Base-by-base conservation (phyloP, 768 basidiomycete species). In the Mrakia gelida region DNA sequence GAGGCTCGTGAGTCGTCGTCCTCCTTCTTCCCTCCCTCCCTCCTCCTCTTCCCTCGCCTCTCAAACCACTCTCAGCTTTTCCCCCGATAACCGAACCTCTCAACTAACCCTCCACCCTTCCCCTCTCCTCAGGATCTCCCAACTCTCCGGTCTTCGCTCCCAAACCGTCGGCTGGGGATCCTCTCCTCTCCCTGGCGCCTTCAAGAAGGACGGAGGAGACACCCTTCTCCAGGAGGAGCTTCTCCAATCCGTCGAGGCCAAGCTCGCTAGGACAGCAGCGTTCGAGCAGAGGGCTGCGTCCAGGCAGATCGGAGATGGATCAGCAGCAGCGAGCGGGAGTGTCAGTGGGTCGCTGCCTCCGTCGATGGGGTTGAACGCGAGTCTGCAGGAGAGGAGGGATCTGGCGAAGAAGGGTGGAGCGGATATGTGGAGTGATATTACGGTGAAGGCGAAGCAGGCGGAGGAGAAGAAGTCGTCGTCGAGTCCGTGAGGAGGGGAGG, bases 401-500 rank as follows among this genome's bases (percentile, higher is more conserved):
- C 13, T 23, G 3, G 54, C 21, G 54, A 59, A 15, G 67, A 30
- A 21, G 8, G 23, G 8, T 6, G 67, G 67, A 23, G 67, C 1
- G 34, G 38, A 70, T 18, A 45, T 70, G 41, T 70, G 67, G 67
- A 70, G 41, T 38, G 67, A 70, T 41, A 70, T 70, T 15, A 13
- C 41, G 9, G 67, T 34, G 38, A 38, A 38, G 67, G 15, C 26
- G 34, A 70, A 45, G 67, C 10, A 21, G 67, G 34, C 4, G 8
- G 34, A 45, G 21, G 67, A 41, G 67, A n/a, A 41, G 26, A n/a
- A 41, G 26, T 6, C 23, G 67, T 38, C 38, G 34, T 45, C 67
- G 18, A 43, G 67, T 45, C 67, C 67, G 67, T 70, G 67, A 70
- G 67, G 34, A 23, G 18, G 18, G 34, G 34, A 13, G 18, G 5